These are phyloP conservation scores for Furcasterigmium furcatum DNA, from an alignment of 2,329 filamentous ascomycete genomes.

Conservation along the genomic window DNA sequence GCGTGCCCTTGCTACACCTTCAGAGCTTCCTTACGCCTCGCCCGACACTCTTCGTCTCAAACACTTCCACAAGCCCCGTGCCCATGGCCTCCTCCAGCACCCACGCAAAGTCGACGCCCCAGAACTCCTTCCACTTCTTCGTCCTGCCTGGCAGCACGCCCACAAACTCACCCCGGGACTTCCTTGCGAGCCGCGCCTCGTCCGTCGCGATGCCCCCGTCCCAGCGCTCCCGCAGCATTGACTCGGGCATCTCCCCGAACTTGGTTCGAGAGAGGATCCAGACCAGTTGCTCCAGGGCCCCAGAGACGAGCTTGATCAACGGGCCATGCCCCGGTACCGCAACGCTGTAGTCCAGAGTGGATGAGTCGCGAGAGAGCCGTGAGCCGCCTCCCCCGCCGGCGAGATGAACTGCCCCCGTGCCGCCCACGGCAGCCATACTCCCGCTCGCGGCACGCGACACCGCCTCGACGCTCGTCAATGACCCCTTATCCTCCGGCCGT, in stretches of 20 bases:
- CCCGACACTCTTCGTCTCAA: constrained; percentile 73
- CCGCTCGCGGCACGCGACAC: constrained; percentile 66
- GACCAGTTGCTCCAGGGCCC: constrained; percentile 59
- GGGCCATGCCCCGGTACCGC: constrained; percentile 65
- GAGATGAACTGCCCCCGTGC: constrained; percentile 60
- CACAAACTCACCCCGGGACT: constrained; percentile 49
- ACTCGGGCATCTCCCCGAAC: constrained; percentile 61
- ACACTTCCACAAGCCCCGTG: constrained; percentile 67
- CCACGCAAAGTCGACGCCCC: constrained; percentile 69
- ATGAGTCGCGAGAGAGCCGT: constrained; percentile 20
- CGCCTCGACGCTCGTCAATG: constrained; percentile 57
- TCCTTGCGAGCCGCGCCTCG: constrained; percentile 44
- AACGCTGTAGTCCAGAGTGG: constrained; percentile 42
- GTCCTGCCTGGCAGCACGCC: constrained; percentile 60
- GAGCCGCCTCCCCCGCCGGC: constrained; percentile 47
- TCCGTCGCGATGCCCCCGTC: constrained; percentile 58
- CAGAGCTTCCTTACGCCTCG: constrained; percentile 52
- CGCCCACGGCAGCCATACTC: constrained; percentile 66
- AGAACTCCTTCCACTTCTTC: constrained; percentile 68
- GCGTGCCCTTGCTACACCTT: no score
- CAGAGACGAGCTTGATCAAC: constrained; percentile 63
- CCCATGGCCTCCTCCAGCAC: constrained; percentile 69
- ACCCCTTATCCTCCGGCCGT: constrained; percentile 51
- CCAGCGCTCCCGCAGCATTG: constrained; percentile 64
- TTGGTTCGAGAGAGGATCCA: constrained; percentile 55